phyloP scores from a whole-genome alignment of 2,329 filamentous ascomycete species.

The Alternaria postmessia region DNA sequence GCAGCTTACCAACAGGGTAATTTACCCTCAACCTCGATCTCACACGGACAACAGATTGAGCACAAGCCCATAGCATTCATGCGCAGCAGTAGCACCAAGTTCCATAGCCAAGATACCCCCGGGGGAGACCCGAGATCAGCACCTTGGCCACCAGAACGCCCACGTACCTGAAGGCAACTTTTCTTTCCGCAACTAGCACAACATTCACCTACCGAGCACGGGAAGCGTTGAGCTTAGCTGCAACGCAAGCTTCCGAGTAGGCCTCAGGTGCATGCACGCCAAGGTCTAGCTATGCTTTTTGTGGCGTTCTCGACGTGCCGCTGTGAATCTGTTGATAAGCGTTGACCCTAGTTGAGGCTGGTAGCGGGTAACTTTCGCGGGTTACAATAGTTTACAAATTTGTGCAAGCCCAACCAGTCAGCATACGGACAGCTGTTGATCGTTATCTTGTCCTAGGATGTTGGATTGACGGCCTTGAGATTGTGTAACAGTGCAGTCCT shows the following conservation, averaged over 20 bases:
- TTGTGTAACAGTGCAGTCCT: background rate
- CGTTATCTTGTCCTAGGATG: constrained; percentile 4
- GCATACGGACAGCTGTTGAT: constrained; percentile 1
- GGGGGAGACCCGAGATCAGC: constrained; percentile 33
- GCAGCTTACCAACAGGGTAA: background rate
- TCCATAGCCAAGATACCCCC: constrained; percentile 11
- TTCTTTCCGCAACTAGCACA: constrained; percentile 6
- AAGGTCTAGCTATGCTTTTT: background rate
- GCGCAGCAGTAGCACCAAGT: constrained; percentile 10
- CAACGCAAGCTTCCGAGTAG: background rate
- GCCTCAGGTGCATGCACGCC: constrained; percentile 4
- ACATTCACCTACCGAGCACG: constrained; percentile 1
- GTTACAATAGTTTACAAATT: background rate
- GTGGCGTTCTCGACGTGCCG: constrained; percentile 4
- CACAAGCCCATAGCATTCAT: constrained; percentile 6
- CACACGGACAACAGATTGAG: constrained; percentile 5
- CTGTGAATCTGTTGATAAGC: constrained; percentile 6
- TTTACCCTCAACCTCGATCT: background rate
- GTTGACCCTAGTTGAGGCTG: constrained; percentile 2
- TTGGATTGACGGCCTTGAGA: background rate
- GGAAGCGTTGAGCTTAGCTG: constrained; percentile 8
- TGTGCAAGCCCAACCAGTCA: background rate
- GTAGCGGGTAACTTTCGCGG: background rate
- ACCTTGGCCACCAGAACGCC: constrained; percentile 13
- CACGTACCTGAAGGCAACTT: constrained; percentile 5